Percentiles rank a stretch among this genome's conserved stretches.
phyloP scores from a whole-genome alignment of 371 early-diverging fungal genomes.

The Mortierella sp. region DNA sequence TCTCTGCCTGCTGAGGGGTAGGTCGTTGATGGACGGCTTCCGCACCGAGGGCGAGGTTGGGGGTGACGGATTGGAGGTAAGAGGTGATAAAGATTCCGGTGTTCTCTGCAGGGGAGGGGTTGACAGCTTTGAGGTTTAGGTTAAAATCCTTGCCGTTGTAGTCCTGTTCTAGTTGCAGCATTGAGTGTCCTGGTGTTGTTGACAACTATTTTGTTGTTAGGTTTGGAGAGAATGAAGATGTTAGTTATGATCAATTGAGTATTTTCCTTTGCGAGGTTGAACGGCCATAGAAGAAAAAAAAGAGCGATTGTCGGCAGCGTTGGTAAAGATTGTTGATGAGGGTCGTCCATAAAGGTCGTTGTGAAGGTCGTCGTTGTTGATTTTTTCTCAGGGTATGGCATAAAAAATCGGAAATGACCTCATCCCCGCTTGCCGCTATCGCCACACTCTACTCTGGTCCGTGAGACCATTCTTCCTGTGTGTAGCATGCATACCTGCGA shows the following conservation, averaged over 20 bases:
- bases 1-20: conserved; percentile 88
- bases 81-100: conserved; percentile 92
- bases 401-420: background rate
- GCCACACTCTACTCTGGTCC: too few species aligned
- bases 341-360: too few species aligned
- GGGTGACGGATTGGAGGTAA: conserved; percentile 93
- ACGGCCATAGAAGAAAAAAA: too few species aligned
- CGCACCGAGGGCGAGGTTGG: conserved; percentile 85
- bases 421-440: background rate
- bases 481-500: conserved; percentile 72
- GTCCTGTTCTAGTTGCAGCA: conserved; percentile 94
- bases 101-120: conserved; percentile 90
- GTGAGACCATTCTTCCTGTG: too few species aligned
- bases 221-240: background rate
- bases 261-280: too few species aligned
- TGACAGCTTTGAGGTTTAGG: conserved; percentile 91
- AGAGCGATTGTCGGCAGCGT: too few species aligned
- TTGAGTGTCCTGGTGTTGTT: conserved; percentile 83
- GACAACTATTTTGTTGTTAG: conserved; percentile 62
- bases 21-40: conserved; percentile 92
- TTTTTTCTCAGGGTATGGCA: background rate
- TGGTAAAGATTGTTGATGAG: too few species aligned
- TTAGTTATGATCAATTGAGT: background rate
- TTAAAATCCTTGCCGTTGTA: conserved; percentile 91
- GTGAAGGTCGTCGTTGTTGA: too few species aligned